Percentiles rank a stretch among this genome's conserved stretches.
Evolutionary conservation across 345 rosid genomes (phyloP).

Genomic region (Geranium brycei): DNA sequence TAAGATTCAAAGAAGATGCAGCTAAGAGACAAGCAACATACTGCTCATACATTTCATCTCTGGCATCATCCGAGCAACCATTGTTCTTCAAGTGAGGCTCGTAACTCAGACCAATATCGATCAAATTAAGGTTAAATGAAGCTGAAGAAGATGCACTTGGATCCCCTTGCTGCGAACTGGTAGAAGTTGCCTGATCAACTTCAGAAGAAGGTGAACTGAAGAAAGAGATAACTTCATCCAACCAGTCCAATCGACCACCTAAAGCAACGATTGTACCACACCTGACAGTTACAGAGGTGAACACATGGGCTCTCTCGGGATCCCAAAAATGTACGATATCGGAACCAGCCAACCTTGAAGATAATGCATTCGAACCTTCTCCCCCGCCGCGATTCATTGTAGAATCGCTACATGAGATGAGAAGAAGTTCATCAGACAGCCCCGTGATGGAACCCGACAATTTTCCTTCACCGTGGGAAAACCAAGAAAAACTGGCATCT

Average conservation of each 20-base stretch:
- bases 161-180: conserved; percentile 19
- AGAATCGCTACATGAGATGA: conserved; percentile 73
- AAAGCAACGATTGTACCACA: conserved; percentile 73
- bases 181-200: conserved; percentile 19
- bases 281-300: conserved; percentile 47
- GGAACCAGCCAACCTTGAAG: conserved; percentile 76
- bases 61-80: conserved; percentile 14
- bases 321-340: conserved; percentile 56
- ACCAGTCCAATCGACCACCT: conserved; percentile 95
- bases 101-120: conserved; percentile 69
- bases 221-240: conserved; percentile 56
- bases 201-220: conserved; percentile 37
- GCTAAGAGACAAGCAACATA: conserved; percentile 71
- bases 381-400: conserved; percentile 90
- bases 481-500: conserved; percentile 62
- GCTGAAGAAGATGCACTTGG: conserved; percentile 21
- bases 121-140: conserved; percentile 52
- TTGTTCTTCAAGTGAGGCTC: conserved; percentile 27
- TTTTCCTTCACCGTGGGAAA: conserved; percentile 68
- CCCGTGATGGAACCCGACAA: conserved; percentile 61
- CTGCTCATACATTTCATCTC: conserved; percentile 22
- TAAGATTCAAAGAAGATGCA: conserved; percentile 64
- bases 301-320: conserved; percentile 31
- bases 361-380: conserved; percentile 79
- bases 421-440: conserved; percentile 48